Base-by-base conservation (phyloP, 1,139 yeast species). In the Sugiyamaella japonica region DNA sequence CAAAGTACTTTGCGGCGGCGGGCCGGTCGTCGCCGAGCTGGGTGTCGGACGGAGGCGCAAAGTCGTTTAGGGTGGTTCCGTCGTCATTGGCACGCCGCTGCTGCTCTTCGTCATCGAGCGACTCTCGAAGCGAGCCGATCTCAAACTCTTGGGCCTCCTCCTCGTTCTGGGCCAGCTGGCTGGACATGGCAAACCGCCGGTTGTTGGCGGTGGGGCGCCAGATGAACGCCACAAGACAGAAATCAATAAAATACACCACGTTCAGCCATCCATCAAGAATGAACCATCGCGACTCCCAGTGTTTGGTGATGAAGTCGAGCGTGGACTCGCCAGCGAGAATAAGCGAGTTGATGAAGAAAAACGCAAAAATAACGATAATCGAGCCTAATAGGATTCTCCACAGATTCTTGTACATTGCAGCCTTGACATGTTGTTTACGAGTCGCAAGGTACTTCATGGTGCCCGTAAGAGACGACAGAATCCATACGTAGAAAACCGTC, bases 171-270 rank as follows among this genome's bases (percentile, higher is more conserved):
- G 97, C 88, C 55, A 93, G 76, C 73, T 95, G 98, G 56, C 89
- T 90, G 3, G 97, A 89, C 63, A 91, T 91, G 16, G 98, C 99
- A 69, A 93, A 81, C 82, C 95, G 85, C 66, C 91, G 86, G 61
- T 96, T 90, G 42, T 96, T 89, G 65, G 88, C 96, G 0, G 98
- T 91, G 49, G 99, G 99, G 72, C 99, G 84, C 99, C 99, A 95
- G 61, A 93, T 81, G 77, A 90, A 84, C 10, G 97, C 89, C 63
- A 95, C 78, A 7, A 91, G 83, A 67, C 87, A 80, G 70, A 93
- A 91, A 47, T 91, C 91, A 47, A 85, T 72, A 68, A 87, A 89
- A 73, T 89, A 95, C 13, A 91, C 86, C 46, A 89, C 80, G 57
- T 96, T 85, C 39, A 97, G 96, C 97, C 99, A 90, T 73, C 95